Evolutionary conservation across 352 stramenopile species (phyloP).

Genomic region (Phytophthora sojae): DNA sequence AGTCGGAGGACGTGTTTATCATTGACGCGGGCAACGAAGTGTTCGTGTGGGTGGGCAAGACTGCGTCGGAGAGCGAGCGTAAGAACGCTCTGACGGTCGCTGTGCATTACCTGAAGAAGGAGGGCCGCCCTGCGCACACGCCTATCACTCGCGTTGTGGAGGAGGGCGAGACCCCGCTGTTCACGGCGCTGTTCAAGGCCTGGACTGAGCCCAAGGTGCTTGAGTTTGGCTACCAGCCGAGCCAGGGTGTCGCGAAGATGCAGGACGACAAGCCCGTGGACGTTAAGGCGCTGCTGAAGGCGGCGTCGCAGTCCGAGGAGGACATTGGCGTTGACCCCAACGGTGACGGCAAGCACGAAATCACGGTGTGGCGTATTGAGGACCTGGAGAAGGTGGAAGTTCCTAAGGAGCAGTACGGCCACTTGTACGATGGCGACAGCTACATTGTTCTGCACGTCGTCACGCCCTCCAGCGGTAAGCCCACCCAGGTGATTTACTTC

Average conservation of each 20-base stretch:
- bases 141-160: conserved; percentile 88
- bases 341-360: conserved; percentile 75
- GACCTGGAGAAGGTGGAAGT: conserved; percentile 90
- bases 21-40: conserved; percentile 90
- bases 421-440: conserved; percentile 96
- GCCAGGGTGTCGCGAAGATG: conserved; percentile 50
- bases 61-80: conserved; percentile 84
- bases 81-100: conserved; percentile 87
- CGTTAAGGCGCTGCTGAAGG: conserved; percentile 64
- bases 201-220: conserved; percentile 80
- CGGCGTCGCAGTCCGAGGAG: conserved; percentile 59
- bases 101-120: conserved; percentile 86
- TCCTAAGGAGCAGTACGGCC: conserved; percentile 81
- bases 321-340: conserved; percentile 73
- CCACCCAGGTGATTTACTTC: conserved; percentile 92
- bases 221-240: conserved; percentile 68
- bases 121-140: conserved; percentile 62
- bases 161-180: conserved; percentile 81
- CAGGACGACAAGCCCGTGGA: conserved; percentile 60
- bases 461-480: conserved; percentile 67
- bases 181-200: conserved; percentile 85
- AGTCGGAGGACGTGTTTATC: conserved; percentile 93
- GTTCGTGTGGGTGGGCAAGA: conserved; percentile 93
- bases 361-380: conserved; percentile 93
- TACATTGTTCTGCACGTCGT: conserved; percentile 95